Evolutionary conservation across 2,329 filamentous ascomycete genomes (phyloP).

Genomic region (Arthrobotrys sphaeroides): DNA sequence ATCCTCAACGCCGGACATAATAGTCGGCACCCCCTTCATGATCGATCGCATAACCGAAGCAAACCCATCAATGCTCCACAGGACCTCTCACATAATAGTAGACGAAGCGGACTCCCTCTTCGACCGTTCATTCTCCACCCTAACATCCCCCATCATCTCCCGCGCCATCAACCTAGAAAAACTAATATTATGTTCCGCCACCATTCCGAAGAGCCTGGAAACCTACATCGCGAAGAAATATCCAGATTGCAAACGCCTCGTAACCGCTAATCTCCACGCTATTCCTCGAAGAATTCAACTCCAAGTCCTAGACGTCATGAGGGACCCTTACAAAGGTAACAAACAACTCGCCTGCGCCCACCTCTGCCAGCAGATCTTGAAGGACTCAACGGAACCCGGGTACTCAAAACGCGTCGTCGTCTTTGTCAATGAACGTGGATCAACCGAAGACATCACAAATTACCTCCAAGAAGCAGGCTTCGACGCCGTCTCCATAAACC

Average conservation of each 20-base stretch:
- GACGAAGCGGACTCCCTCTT: constrained; percentile 97
- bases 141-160: constrained; percentile 83
- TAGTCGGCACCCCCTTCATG: constrained; percentile 77
- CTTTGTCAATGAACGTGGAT: constrained; percentile 96
- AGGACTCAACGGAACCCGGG: constrained; percentile 71
- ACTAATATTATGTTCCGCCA: constrained; percentile 92
- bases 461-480: constrained; percentile 87
- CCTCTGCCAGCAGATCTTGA: constrained; percentile 91
- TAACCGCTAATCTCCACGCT: constrained; percentile 93
- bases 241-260: constrained; percentile 83
- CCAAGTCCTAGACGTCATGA: constrained; percentile 88
- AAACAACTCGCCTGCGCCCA: constrained; percentile 93
- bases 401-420: constrained; percentile 87
- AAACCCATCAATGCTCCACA: constrained; percentile 91
- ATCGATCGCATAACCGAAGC: constrained; percentile 86
- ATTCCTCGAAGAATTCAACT: constrained; percentile 95
- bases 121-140: constrained; percentile 88
- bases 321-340: constrained; percentile 92
- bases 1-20: constrained; percentile 64
- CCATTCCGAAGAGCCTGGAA: constrained; percentile 90
- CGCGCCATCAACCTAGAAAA: constrained; percentile 81
- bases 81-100: constrained; percentile 85
- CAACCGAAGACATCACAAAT: constrained; percentile 79
- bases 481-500: constrained; percentile 82
- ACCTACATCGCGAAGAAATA: constrained; percentile 82